Evolutionary conservation across 768 basidiomycete species (phyloP), one percentile per base, ranked within the genome.

Genomic region (Lactarius quietus): DNA sequence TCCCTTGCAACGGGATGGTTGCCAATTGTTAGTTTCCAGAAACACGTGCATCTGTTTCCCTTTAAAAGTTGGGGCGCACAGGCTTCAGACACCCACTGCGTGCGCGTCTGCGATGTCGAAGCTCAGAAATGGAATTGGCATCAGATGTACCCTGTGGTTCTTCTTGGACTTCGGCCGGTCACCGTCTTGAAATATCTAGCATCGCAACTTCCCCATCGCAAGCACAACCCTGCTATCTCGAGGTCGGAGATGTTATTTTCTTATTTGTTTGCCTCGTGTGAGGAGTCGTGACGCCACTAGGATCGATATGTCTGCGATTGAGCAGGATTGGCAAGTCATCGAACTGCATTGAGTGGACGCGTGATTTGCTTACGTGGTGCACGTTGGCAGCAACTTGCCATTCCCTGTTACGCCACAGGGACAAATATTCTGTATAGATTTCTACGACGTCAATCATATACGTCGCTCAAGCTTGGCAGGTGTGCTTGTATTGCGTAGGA

Each of bases 391-490:
- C 6, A n/a, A 58, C 26, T 31, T 35, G 29, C 58, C 43, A n/a
- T 31, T 43, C 26, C n/a, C 41, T 45, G 35, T 45, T 20, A 15
- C 56, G 63, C 63, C 63, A 64, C 63, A 64, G 59, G 64, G 29
- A 45, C 54, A 7, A 6, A 14, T 9, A 41, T 65, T 66, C 65
- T 62, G 26, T 36, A 28, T 4, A 38, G 51, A 66, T 43, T 66
- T 62, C 65, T 33, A 62, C 59, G 31, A 65, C 48, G 59, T 61
- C 64, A 65, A 57, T 59, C 38, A 54, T 59, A 31, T 64, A 53
- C 31, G 31, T 43, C 26, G 23, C 41, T 29, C 41, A 36, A 41
- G 38, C 29, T 36, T 36, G 35, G 23, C 8, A 45, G 39, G 2
- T 7, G 3, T 15, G 26, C 43, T 39, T 57, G 35, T 45, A 31